A percentile compares a stretch with the other conserved stretches of the same genome.
Conservation (phyloP, 2,329 filamentous ascomycete species). For the Ophiostoma himal-ulmi region DNA sequence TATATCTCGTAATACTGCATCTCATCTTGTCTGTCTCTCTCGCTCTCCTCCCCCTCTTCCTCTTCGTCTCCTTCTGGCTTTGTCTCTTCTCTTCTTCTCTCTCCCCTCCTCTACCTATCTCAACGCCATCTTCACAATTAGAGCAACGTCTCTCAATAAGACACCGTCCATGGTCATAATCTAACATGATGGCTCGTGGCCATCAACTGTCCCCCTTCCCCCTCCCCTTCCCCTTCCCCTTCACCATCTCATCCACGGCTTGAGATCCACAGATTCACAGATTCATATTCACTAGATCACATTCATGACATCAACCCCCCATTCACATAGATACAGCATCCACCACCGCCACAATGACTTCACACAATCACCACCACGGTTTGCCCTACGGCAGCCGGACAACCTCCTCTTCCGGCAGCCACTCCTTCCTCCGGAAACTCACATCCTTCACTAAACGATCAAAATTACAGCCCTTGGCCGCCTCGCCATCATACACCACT, state of each 20-base stretch:
- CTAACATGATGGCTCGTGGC: conserved; percentile 20
- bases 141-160: background rate
- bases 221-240: conserved; percentile 9
- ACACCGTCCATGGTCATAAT: conserved; percentile 15
- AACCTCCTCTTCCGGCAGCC: conserved; percentile 16
- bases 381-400: conserved; percentile 14
- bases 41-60: background rate
- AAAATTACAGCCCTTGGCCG: conserved; percentile 1
- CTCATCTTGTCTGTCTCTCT: conserved; percentile 2
- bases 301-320: background rate
- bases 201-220: conserved; percentile 12
- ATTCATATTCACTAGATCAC: background rate
- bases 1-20: conserved; percentile 16
- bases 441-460: conserved; percentile 17
- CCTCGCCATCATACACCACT: background rate
- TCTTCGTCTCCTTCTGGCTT: background rate
- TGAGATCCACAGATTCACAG: conserved; percentile 10
- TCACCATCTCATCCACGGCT: conserved; percentile 2
- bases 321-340: background rate
- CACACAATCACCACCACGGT: conserved; percentile 15
- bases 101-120: background rate
- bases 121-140: background rate
- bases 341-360: conserved; percentile 12
- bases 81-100: no score
- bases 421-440: conserved; percentile 20